Evolutionary conservation across 2,329 filamentous ascomycete genomes (phyloP).

Genomic region (Phaeosphaeriaceae sp.): DNA sequence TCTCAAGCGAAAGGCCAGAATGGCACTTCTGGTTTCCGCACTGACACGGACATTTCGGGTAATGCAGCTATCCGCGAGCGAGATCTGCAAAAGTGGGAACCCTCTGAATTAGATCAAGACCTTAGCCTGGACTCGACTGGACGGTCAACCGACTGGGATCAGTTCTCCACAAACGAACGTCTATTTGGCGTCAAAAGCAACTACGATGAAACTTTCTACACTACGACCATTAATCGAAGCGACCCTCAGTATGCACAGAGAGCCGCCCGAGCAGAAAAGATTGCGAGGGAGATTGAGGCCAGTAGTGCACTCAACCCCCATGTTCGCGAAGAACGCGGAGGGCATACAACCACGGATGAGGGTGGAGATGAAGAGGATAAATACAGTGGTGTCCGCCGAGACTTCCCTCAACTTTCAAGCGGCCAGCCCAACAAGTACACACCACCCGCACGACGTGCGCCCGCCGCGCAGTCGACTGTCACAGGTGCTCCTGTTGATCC

Average conservation of each 20-base stretch:
- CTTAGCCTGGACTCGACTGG: constrained; percentile 70
- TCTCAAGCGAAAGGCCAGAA: constrained; percentile 61
- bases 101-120: constrained; percentile 68
- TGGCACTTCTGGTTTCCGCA: constrained; percentile 72
- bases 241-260: constrained; percentile 82
- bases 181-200: constrained; percentile 87
- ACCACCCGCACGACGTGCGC: constrained; percentile 84
- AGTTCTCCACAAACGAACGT: constrained; percentile 88
- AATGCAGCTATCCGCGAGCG: constrained; percentile 73
- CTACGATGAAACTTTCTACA: constrained; percentile 95
- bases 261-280: constrained; percentile 75
- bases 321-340: constrained; percentile 85
- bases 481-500: constrained; percentile 81
- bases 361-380: constrained; percentile 88
- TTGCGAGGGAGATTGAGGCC: constrained; percentile 88
- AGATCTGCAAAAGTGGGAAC: constrained; percentile 80
- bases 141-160: constrained; percentile 72
- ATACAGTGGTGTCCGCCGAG: constrained; percentile 90
- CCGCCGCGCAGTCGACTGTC: constrained; percentile 74
- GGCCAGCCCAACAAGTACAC: constrained; percentile 78
- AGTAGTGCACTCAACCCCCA: constrained; percentile 77
- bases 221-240: constrained; percentile 83
- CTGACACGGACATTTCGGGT: constrained; percentile 86
- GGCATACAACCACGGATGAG: constrained; percentile 68
- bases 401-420: constrained; percentile 69